phyloP scores from a whole-genome alignment of 257 asterid species.

The Fraxinus pennsylvanica region DNA sequence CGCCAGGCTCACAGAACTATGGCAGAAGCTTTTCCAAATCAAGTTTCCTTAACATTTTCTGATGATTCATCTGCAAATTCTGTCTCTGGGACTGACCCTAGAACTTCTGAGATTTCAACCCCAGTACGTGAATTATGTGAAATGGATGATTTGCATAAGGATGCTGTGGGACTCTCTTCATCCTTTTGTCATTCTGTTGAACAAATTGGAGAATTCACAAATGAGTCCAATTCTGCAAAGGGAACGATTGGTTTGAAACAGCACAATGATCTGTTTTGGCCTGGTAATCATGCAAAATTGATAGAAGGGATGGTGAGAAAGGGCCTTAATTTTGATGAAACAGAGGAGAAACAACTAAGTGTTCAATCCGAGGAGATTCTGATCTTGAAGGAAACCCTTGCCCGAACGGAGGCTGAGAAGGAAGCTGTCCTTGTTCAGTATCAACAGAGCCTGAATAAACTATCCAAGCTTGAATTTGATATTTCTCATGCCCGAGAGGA shows the following conservation, averaged over 20 bases:
- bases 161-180: slow-evolving; percentile 10
- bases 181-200: slow-evolving; percentile 36
- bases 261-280: not conserved
- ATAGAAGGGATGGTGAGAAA: slow-evolving; percentile 47
- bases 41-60: slow-evolving; percentile 49
- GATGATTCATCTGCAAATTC: slow-evolving; percentile 67
- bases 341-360: slow-evolving; percentile 43
- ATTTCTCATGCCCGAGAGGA: slow-evolving; percentile 60
- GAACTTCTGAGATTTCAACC: slow-evolving; percentile 47
- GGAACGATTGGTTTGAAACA: slow-evolving; percentile 28
- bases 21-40: slow-evolving; percentile 88
- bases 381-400: slow-evolving; percentile 62
- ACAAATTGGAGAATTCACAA: slow-evolving; percentile 51
- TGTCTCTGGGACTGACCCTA: slow-evolving; percentile 51
- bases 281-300: slow-evolving; percentile 28
- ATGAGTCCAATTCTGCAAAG: slow-evolving; percentile 42
- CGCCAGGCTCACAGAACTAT: slow-evolving; percentile 93
- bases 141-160: slow-evolving; percentile 13
- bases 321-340: slow-evolving; percentile 69
- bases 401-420: slow-evolving; percentile 81
- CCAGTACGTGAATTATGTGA: slow-evolving; percentile 40
- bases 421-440: slow-evolving; percentile 70
- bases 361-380: slow-evolving; percentile 60
- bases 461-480: slow-evolving; percentile 63
- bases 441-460: slow-evolving; percentile 61